These are phyloP conservation scores for Hypoxylon sp. DNA, from an alignment of 2,329 filamentous ascomycete species.

Conservation along the genomic window DNA sequence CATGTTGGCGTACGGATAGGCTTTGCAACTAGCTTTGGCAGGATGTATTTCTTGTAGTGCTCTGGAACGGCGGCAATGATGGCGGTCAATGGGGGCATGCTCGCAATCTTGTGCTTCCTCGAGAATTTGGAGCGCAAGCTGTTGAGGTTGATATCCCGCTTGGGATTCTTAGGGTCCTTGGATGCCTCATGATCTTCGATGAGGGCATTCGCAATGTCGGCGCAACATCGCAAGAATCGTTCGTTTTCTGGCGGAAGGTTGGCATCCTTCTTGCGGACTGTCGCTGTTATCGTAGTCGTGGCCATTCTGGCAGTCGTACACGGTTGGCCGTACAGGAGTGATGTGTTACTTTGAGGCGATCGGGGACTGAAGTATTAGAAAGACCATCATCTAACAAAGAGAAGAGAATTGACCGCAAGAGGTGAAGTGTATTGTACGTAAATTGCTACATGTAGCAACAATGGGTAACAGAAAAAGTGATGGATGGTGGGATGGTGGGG, in stretches of 20 bases:
- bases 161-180: conserved; percentile 78
- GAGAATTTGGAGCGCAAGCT: conserved; percentile 86
- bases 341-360: not conserved
- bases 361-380: not conserved
- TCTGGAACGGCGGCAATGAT: conserved; percentile 99
- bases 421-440: not conserved
- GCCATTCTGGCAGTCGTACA: conserved; percentile 54
- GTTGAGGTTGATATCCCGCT: conserved; percentile 94
- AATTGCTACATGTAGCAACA: not conserved
- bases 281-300: conserved; percentile 78
- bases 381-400: not conserved
- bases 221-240: conserved; percentile 92
- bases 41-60: conserved; percentile 99
- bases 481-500: conserved; percentile 9
- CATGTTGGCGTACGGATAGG: conserved; percentile 75
- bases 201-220: conserved; percentile 92
- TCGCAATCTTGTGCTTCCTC: conserved; percentile 92
- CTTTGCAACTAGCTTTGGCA: conserved; percentile 96
- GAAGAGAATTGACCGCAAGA: not conserved
- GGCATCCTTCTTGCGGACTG: conserved; percentile 76
- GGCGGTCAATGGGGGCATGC: conserved; percentile 91
- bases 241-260: conserved; percentile 94
- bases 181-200: conserved; percentile 94
- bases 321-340: not conserved
- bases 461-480: conserved; percentile 1